Evolutionary conservation across 2,329 filamentous ascomycete genomes (phyloP).

Genomic region (Pseudogymnoascus sp.): DNA sequence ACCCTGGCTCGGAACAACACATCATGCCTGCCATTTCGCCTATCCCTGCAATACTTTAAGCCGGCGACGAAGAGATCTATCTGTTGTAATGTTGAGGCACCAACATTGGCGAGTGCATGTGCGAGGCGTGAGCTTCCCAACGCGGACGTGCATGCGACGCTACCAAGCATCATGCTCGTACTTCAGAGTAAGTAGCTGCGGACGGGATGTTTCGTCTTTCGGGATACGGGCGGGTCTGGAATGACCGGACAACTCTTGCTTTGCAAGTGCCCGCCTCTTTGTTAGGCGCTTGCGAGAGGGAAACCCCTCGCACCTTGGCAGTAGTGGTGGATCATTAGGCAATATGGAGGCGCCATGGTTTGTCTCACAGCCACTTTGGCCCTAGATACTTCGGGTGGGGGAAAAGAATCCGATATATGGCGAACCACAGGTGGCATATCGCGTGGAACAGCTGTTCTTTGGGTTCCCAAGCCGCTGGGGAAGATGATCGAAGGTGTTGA

Average conservation of each 20-base stretch:
- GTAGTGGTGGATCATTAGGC: background rate
- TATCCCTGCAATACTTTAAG: background rate
- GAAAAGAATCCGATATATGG: background rate
- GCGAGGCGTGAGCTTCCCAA: background rate
- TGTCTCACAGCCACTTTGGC: background rate
- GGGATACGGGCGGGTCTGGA: background rate
- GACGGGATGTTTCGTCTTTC: background rate
- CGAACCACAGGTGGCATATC: background rate
- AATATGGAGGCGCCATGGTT: background rate
- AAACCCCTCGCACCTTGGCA: background rate
- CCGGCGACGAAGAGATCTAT: background rate
- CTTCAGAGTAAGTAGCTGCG: background rate
- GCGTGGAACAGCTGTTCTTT: background rate
- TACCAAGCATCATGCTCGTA: background rate
- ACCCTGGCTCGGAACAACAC: background rate
- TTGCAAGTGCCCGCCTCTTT: background rate
- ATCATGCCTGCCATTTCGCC: background rate
- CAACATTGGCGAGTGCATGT: background rate
- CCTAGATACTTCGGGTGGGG: background rate
- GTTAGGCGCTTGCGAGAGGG: background rate
- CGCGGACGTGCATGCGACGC: background rate
- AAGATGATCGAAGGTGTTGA: background rate
- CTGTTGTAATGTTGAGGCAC: background rate
- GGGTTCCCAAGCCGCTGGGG: background rate
- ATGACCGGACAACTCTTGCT: background rate